Percentiles rank a stretch among this genome's conserved stretches.
Conservation (phyloP, 2,329 filamentous ascomycete species). For the Fusarium odoratissimum region DNA sequence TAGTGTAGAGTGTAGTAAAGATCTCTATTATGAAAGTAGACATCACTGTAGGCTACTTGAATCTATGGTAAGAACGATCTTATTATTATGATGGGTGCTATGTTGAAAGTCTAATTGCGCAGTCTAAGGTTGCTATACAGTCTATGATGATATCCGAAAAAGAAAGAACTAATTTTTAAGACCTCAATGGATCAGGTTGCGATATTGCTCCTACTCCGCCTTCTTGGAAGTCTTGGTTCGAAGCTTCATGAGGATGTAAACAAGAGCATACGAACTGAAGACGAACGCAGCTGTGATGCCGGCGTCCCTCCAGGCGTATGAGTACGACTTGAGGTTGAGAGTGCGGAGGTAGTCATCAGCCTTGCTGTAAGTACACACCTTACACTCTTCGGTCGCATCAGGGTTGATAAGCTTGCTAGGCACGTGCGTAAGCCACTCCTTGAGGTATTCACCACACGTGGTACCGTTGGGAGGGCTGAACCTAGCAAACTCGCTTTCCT, state of each 20-base stretch:
- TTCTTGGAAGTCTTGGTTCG: slow-evolving; percentile 61
- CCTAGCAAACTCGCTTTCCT: slow-evolving; percentile 59
- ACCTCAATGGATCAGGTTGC: neutral
- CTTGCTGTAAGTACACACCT: slow-evolving; percentile 68
- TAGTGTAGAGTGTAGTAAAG: neutral
- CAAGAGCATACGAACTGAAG: slow-evolving; percentile 62
- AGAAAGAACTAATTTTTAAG: neutral
- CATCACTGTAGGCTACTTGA: neutral
- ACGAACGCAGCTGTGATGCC: slow-evolving; percentile 69
- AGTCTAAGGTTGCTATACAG: neutral
- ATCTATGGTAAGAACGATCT: neutral
- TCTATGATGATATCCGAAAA: neutral
- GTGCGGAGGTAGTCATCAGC: slow-evolving; percentile 70
- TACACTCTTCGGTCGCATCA: slow-evolving; percentile 64
- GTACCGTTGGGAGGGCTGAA: slow-evolving; percentile 63
- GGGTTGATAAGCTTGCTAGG: slow-evolving; percentile 69
- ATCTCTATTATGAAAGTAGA: too few relatives aligned
- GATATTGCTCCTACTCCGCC: slow-evolving; percentile 47
- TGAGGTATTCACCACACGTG: slow-evolving; percentile 70
- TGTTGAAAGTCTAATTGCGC: neutral
- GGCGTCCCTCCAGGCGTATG: slow-evolving; percentile 74
- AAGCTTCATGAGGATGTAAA: slow-evolving; percentile 61
- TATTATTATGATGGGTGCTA: neutral
- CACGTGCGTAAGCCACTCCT: slow-evolving; percentile 58
- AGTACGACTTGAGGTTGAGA: slow-evolving; percentile 70